Percentiles rank a stretch among this genome's conserved stretches.
These are phyloP conservation scores for Truncatella angustata DNA, from an alignment of 2,329 filamentous ascomycete genomes.

Conservation along the genomic window DNA sequence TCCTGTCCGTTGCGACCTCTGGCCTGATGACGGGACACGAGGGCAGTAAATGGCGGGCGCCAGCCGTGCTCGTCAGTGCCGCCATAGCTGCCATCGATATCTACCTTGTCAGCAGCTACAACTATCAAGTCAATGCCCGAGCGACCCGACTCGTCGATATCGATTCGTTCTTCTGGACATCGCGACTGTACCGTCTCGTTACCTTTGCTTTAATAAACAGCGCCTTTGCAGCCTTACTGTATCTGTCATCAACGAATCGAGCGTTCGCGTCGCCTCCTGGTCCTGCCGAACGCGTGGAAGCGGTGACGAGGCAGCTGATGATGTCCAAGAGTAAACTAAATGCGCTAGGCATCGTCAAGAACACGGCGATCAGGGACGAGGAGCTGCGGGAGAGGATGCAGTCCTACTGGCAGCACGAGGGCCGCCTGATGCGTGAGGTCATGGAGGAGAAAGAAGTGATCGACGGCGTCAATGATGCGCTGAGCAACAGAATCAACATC, in stretches of 20 bases:
- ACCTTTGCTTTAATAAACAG: slow-evolving; percentile 65
- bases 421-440: slow-evolving; percentile 66
- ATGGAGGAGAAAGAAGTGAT: slow-evolving; percentile 79
- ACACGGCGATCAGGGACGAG: slow-evolving; percentile 74
- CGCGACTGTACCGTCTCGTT: slow-evolving; percentile 61
- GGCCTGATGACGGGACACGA: slow-evolving; percentile 61
- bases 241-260: slow-evolving; percentile 75
- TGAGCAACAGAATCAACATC: slow-evolving; percentile 64
- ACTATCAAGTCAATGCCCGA: slow-evolving; percentile 61
- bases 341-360: slow-evolving; percentile 73
- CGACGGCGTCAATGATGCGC: slow-evolving; percentile 66
- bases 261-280: slow-evolving; percentile 65
- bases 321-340: slow-evolving; percentile 64
- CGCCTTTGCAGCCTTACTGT: slow-evolving; percentile 64
- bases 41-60: slow-evolving; percentile 66
- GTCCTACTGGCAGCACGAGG: slow-evolving; percentile 81
- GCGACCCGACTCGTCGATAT: slow-evolving; percentile 62
- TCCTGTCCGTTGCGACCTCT: slow-evolving; percentile 73
- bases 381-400: slow-evolving; percentile 64
- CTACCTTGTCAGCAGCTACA: slow-evolving; percentile 64
- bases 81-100: slow-evolving; percentile 62
- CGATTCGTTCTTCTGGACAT: slow-evolving; percentile 70
- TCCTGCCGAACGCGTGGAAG: slow-evolving; percentile 65
- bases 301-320: slow-evolving; percentile 54
- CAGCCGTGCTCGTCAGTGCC: slow-evolving; percentile 63